phyloP scores from a whole-genome alignment of 1,284 basidiomycete species.

The Cystobasidium sp. region DNA sequence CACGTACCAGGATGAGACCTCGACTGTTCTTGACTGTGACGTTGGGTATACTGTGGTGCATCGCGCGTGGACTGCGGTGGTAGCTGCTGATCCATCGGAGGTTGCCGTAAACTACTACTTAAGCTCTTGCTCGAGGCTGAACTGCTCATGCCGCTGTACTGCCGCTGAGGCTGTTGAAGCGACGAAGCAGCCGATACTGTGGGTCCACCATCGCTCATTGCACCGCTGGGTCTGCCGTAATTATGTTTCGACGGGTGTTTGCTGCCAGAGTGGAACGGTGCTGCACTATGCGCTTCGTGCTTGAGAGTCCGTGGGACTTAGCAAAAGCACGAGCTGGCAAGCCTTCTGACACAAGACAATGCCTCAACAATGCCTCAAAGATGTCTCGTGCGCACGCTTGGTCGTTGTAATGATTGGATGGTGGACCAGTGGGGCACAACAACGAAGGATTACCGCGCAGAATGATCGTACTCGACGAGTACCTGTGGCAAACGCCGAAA shows the following conservation, averaged over 20 bases:
- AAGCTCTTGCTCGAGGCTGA: slow-evolving; percentile 24
- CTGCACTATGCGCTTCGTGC: too few relatives aligned
- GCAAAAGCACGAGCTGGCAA: background rate
- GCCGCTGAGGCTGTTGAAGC: slow-evolving; percentile 7
- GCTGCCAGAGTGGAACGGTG: too few relatives aligned
- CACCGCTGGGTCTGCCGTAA: background rate
- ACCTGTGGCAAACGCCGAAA: too few relatives aligned
- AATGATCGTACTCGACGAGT: too few relatives aligned
- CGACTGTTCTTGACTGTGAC: background rate
- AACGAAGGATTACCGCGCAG: too few relatives aligned
- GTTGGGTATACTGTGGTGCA: background rate
- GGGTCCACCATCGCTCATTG: slow-evolving; percentile 10
- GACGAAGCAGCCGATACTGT: slow-evolving; percentile 14
- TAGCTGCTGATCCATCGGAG: slow-evolving; percentile 12
- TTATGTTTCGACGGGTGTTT: too few relatives aligned
- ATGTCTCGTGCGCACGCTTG: background rate
- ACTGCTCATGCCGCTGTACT: slow-evolving; percentile 1
- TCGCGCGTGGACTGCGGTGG: background rate
- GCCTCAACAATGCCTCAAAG: background rate
- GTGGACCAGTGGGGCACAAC: too few relatives aligned
- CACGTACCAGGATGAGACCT: background rate
- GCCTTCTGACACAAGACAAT: background rate
- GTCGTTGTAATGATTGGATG: too few relatives aligned
- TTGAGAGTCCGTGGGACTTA: too few relatives aligned
- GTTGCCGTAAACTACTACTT: slow-evolving; percentile 4